phyloP scores from a whole-genome alignment of 1,284 basidiomycete genomes.

The Sanghuangporus weigelae region DNA sequence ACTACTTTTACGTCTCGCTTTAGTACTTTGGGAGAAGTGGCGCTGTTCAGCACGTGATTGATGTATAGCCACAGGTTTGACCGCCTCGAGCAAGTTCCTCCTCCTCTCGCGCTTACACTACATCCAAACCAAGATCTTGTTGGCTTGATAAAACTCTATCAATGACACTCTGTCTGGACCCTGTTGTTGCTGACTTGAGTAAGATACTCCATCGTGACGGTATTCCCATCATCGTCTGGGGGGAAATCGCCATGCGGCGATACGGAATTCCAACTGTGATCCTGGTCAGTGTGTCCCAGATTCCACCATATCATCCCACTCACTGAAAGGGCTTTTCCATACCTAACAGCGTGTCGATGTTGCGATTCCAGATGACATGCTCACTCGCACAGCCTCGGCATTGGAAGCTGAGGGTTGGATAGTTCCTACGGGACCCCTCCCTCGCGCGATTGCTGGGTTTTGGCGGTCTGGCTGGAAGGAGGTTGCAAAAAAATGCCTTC shows the following conservation, averaged over 20 bases:
- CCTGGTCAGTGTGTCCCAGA: neutral
- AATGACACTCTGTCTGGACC: neutral
- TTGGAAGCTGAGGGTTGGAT: neutral
- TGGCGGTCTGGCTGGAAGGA: neutral
- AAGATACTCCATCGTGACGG: neutral
- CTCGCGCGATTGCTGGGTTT: neutral
- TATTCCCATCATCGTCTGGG: neutral
- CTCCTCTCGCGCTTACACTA: too few relatives aligned
- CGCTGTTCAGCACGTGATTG: too few relatives aligned
- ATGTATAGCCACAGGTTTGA: too few relatives aligned
- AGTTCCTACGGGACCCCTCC: neutral
- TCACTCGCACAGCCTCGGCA: neutral
- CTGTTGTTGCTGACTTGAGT: neutral
- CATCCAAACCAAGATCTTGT: too few relatives aligned
- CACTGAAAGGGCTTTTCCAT: neutral
- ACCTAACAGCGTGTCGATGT: neutral
- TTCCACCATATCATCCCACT: neutral
- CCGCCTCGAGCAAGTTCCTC: too few relatives aligned
- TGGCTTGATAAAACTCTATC: too few relatives aligned
- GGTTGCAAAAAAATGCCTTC: neutral
- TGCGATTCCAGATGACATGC: neutral
- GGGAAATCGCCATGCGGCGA: neutral
- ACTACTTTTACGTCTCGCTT: too few relatives aligned
- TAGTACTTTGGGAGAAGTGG: too few relatives aligned
- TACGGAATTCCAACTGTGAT: neutral